Percentiles rank a stretch among this genome's conserved stretches.
Evolutionary conservation across 768 basidiomycete genomes (phyloP).

Genomic region (Omphalotus guepiniiformis): DNA sequence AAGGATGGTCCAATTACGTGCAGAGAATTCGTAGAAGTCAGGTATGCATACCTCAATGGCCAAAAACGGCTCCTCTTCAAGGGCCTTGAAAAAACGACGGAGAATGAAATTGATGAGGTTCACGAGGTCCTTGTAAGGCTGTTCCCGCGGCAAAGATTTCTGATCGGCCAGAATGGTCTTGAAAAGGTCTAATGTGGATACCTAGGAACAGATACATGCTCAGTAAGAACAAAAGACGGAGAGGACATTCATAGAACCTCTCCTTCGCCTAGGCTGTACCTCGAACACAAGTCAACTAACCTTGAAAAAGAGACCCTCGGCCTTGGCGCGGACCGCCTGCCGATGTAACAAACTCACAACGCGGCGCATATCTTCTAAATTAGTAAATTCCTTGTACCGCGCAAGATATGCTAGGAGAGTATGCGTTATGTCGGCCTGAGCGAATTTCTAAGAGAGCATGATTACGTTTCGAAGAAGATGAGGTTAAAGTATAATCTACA

Average conservation of each 20-base stretch:
- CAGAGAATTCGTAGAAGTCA: conserved; percentile 7
- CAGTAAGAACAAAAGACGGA: conserved; percentile 8
- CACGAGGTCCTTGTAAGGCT: conserved; percentile 78
- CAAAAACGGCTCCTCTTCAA: conserved; percentile 80
- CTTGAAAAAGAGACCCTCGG: conserved; percentile 95
- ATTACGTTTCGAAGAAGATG: conserved; percentile 1
- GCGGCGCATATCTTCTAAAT: conserved; percentile 82
- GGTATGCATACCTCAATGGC: conserved; percentile 76
- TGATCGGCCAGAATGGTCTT: conserved; percentile 81
- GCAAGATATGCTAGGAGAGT: conserved; percentile 81
- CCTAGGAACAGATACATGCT: conserved; percentile 53
- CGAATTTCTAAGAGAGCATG: conserved; percentile 70
- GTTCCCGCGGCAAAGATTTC: conserved; percentile 71
- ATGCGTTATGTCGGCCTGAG: conserved; percentile 77
- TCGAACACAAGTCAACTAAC: too few relatives aligned
- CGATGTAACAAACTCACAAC: conserved; percentile 88
- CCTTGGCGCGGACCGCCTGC: conserved; percentile 85
- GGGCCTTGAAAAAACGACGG: conserved; percentile 90
- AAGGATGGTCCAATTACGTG: conserved; percentile 3
- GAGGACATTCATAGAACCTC: too few relatives aligned
- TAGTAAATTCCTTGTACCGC: conserved; percentile 77
- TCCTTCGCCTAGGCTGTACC: too few relatives aligned
- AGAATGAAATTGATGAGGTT: conserved; percentile 82
- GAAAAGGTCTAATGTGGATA: conserved; percentile 86
- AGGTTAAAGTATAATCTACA: conserved; percentile 20